Evolutionary conservation across 208 protist species (phyloP).

Genomic region (Naegleria fowleri): DNA sequence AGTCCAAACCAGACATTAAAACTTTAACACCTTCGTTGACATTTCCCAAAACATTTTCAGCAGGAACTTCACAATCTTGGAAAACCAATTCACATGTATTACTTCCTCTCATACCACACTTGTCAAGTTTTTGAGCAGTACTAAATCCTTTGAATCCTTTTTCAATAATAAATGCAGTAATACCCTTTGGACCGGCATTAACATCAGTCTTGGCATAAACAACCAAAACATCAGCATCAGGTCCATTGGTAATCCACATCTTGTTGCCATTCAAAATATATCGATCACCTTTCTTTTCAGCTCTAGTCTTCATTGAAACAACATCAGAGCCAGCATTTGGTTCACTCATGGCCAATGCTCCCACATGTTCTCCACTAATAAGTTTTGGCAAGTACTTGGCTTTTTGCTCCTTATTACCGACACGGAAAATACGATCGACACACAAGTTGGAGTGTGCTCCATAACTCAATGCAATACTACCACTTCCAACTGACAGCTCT

Average conservation of each 20-base stretch:
- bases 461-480: constrained; percentile 64
- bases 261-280: constrained; percentile 90
- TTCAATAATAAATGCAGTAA: constrained; percentile 75
- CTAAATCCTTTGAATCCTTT: constrained; percentile 44
- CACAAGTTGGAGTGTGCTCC: constrained; percentile 69
- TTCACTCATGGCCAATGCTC: constrained; percentile 92
- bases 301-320: constrained; percentile 82
- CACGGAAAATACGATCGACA: constrained; percentile 67
- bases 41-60: constrained; percentile 58
- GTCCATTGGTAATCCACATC: constrained; percentile 95
- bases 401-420: constrained; percentile 79
- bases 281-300: constrained; percentile 58
- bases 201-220: constrained; percentile 91
- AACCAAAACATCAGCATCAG: constrained; percentile 84
- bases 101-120: constrained; percentile 73
- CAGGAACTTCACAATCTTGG: constrained; percentile 45
- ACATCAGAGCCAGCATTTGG: constrained; percentile 79
- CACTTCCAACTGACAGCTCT: constrained; percentile 59
- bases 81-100: constrained; percentile 73
- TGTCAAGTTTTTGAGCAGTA: constrained; percentile 66
- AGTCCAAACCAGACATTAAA: constrained; percentile 74
- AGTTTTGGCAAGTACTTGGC: constrained; percentile 76
- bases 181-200: constrained; percentile 41
- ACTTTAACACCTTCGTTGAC: constrained; percentile 64
- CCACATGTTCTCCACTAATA: constrained; percentile 84